Percentiles rank a stretch among this genome's conserved stretches.
Evolutionary conservation across 441 rosid species (phyloP).

Genomic region (Codiaeum variegatum): DNA sequence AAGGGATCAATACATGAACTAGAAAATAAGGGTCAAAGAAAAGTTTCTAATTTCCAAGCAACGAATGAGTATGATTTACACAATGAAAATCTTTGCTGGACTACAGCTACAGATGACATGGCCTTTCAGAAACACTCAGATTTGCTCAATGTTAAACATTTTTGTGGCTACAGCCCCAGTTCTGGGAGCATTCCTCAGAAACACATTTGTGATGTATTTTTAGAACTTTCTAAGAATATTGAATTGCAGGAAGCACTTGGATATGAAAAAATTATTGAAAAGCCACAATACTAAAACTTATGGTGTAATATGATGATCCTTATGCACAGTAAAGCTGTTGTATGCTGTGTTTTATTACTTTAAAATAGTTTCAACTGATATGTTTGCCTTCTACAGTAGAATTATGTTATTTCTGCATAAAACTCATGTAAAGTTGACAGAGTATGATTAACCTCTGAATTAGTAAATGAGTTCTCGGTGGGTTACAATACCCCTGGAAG

Average conservation of each 20-base stretch:
- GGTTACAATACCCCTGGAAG: too few species aligned
- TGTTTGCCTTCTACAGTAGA: background rate
- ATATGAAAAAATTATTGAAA: background rate
- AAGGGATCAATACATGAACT: background rate
- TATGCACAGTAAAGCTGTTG: background rate
- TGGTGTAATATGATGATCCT: background rate
- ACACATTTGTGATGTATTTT: background rate
- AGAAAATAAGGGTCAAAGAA: background rate
- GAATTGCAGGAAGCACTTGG: background rate
- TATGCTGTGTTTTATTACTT: background rate
- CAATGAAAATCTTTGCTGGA: background rate
- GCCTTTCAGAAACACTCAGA: background rate
- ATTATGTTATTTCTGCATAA: background rate
- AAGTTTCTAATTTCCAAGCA: background rate
- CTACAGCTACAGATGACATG: background rate
- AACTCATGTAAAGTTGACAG: too few species aligned
- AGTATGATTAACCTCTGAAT: too few species aligned
- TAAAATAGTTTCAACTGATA: background rate
- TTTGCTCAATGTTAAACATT: background rate
- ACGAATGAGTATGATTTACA: background rate
- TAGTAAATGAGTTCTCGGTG: too few species aligned
- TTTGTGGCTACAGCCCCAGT: slow-evolving; percentile 1
- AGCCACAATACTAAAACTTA: background rate
- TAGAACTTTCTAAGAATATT: background rate
- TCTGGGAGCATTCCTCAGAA: slow-evolving; percentile 1